phyloP scores from a whole-genome alignment of 257 asterid species.

The Primulina huaijiensis region DNA sequence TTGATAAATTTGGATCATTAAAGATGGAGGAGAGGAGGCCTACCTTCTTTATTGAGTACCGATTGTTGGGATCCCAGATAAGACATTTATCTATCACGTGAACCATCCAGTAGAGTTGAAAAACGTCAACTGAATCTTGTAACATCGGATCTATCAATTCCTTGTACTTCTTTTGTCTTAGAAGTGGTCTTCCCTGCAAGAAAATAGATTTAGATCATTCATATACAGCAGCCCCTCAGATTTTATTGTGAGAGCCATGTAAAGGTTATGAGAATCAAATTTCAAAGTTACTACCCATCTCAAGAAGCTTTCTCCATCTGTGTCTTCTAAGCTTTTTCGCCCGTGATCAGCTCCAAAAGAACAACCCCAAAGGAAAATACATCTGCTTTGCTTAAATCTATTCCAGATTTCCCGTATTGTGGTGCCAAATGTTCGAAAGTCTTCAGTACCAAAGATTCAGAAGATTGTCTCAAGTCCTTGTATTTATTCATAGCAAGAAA shows the following conservation, averaged over 20 bases:
- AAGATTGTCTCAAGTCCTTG: conserved; percentile 40
- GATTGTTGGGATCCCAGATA: conserved; percentile 45
- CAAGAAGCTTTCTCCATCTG: conserved; percentile 49
- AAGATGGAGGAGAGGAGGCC: no score
- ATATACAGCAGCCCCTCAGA: background rate
- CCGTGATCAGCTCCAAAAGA: conserved; percentile 59
- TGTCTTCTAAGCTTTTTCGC: conserved; percentile 44
- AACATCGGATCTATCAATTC: conserved; percentile 46
- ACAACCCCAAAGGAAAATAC: conserved; percentile 60
- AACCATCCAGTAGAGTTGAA: conserved; percentile 48
- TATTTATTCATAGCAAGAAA: conserved; percentile 40
- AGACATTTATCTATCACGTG: conserved; percentile 47
- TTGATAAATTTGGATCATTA: no score
- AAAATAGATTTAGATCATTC: background rate
- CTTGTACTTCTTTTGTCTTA: conserved; percentile 40
- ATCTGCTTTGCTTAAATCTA: conserved; percentile 50
- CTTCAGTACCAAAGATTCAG: conserved; percentile 36
- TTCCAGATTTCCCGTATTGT: conserved; percentile 46
- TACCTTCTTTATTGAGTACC: conserved; percentile 54
- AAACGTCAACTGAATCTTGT: conserved; percentile 44
- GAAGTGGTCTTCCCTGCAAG: conserved; percentile 52
- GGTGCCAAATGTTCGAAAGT: conserved; percentile 60
- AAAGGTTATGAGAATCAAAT: background rate
- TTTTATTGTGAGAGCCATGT: no score
- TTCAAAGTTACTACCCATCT: conserved; percentile 43